phyloP scores from a whole-genome alignment of 352 stramenopile genomes.

The Pythium utonaiense region DNA sequence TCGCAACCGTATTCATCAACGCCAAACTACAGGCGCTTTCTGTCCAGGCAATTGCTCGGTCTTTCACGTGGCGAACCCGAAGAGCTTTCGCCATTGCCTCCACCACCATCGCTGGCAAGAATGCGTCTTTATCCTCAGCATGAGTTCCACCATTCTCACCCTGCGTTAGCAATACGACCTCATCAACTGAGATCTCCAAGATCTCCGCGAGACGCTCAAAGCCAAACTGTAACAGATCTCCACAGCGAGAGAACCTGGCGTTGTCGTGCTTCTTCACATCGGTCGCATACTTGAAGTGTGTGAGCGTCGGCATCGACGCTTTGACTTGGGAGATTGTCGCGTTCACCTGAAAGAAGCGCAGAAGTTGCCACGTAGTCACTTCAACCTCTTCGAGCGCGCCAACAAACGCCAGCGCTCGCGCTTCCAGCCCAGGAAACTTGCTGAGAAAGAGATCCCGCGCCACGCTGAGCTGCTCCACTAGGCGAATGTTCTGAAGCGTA shows the following conservation, averaged over 20 bases:
- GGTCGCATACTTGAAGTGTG: constrained; percentile 41
- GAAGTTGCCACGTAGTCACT: constrained; percentile 61
- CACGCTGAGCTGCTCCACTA: constrained; percentile 38
- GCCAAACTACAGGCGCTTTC: constrained; percentile 23
- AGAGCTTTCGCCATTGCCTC: constrained; percentile 6
- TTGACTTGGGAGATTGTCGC: constrained; percentile 63
- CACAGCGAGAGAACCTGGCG: constrained; percentile 32
- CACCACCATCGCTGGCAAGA: constrained; percentile 18
- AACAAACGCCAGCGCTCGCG: constrained; percentile 55
- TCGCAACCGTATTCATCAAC: constrained; percentile 36
- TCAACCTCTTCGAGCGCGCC: constrained; percentile 34
- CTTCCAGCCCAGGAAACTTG: constrained; percentile 61
- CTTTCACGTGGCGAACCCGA: constrained; percentile 1
- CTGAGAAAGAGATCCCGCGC: constrained; percentile 58
- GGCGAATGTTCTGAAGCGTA: constrained; percentile 33
- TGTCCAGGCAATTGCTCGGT: constrained; percentile 33
- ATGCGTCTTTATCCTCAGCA: not conserved
- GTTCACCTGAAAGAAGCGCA: constrained; percentile 55
- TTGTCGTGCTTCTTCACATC: constrained; percentile 53
- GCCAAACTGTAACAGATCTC: constrained; percentile 58
- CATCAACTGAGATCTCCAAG: constrained; percentile 31
- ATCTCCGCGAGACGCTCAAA: constrained; percentile 62
- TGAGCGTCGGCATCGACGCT: constrained; percentile 46
- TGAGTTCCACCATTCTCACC: not conserved
- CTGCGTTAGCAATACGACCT: constrained; percentile 6